Percentiles rank a stretch among this genome's conserved stretches.
phyloP scores from a whole-genome alignment of 2,329 filamentous ascomycete genomes.

The Shiraia sp. region DNA sequence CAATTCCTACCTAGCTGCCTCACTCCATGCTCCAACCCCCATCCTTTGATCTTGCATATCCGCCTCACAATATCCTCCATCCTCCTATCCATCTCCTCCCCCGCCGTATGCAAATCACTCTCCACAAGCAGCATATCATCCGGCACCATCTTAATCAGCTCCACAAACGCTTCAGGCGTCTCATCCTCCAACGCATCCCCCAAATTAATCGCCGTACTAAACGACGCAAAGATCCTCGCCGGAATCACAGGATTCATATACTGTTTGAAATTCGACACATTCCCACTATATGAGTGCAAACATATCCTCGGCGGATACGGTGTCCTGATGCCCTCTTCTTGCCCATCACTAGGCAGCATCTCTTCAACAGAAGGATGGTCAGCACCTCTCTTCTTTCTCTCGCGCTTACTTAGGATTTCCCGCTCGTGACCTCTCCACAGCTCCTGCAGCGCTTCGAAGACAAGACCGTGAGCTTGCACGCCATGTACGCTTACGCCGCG shows the following conservation, averaged over 20 bases:
- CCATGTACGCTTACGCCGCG: conserved; percentile 72
- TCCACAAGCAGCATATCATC: conserved; percentile 81
- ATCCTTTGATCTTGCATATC: conserved; percentile 77
- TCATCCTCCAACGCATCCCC: conserved; percentile 52
- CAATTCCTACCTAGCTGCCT: conserved; percentile 73
- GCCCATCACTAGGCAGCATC: conserved; percentile 5
- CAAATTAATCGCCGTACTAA: conserved; percentile 83
- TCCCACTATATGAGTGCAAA: conserved; percentile 89
- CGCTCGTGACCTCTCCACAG: conserved; percentile 74
- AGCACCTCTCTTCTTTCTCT: conserved; percentile 47
- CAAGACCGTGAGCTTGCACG: conserved; percentile 73
- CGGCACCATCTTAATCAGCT: conserved; percentile 73
- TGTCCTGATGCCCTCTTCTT: conserved; percentile 42
- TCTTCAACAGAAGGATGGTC: conserved; percentile 18
- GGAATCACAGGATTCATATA: conserved; percentile 77
- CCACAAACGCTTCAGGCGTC: conserved; percentile 59
- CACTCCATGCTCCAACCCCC: conserved; percentile 74
- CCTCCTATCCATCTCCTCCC: conserved; percentile 74
- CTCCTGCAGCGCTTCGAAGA: conserved; percentile 67
- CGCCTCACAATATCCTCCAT: conserved; percentile 76
- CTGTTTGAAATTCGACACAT: conserved; percentile 73
- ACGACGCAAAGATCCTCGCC: conserved; percentile 81
- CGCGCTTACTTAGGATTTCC: conserved; percentile 61
- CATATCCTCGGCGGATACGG: conserved; percentile 88
- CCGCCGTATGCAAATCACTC: conserved; percentile 86